Evolutionary conservation across 331 rosid species (phyloP).

Genomic region (Malus hybrid): DNA sequence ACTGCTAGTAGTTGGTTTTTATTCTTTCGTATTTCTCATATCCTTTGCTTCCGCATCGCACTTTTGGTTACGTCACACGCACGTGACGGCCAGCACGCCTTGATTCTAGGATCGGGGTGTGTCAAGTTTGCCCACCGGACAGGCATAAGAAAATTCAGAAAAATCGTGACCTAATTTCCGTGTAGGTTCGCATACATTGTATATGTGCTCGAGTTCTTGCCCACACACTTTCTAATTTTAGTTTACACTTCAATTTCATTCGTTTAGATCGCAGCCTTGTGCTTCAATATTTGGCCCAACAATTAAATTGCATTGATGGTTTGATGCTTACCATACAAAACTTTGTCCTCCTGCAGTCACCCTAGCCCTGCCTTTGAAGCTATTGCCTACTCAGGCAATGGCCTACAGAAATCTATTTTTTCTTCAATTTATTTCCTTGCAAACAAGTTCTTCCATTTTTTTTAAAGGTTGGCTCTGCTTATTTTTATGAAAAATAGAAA

Average conservation of each 20-base stretch:
- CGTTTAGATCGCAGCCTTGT: background rate
- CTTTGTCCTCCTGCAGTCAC: background rate
- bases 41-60: too few relatives aligned
- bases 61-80: too few relatives aligned
- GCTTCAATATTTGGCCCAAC: background rate
- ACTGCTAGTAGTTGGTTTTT: too few relatives aligned
- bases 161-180: too few relatives aligned
- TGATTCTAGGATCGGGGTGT: too few relatives aligned
- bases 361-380: background rate
- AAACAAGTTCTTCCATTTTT: background rate
- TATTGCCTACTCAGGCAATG: constrained; percentile 2
- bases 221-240: background rate
- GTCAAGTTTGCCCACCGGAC: too few relatives aligned
- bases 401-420: background rate
- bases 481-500: background rate
- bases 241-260: background rate
- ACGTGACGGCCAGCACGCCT: too few relatives aligned
- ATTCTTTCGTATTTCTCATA: too few relatives aligned
- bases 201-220: background rate
- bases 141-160: too few relatives aligned
- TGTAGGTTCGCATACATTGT: too few relatives aligned
- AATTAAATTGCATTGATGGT: constrained; percentile 12
- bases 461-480: background rate
- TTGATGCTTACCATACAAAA: constrained; percentile 2
- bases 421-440: background rate